Evolutionary conservation across 2,329 filamentous ascomycete genomes (phyloP).

Genomic region (Davidsoniella virescens): DNA sequence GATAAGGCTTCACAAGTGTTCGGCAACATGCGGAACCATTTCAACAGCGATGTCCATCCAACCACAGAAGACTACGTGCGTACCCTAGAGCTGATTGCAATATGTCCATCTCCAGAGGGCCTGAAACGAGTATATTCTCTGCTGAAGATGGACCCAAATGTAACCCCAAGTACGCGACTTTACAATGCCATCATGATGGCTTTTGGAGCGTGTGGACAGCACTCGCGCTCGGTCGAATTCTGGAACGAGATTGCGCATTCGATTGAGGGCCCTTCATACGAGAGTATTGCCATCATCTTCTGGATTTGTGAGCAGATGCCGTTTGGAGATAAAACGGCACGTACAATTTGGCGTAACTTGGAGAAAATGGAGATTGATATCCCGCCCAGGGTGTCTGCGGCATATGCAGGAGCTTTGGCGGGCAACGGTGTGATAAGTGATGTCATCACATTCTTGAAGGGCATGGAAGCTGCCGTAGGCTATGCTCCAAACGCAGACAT

Average conservation of each 20-base stretch:
- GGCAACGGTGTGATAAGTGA: slow-evolving; percentile 55
- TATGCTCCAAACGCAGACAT: slow-evolving; percentile 51
- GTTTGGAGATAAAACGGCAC: slow-evolving; percentile 41
- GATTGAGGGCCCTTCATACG: slow-evolving; percentile 71
- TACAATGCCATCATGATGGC: slow-evolving; percentile 80
- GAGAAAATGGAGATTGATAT: slow-evolving; percentile 63
- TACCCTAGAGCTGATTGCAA: slow-evolving; percentile 61
- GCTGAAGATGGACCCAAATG: slow-evolving; percentile 75
- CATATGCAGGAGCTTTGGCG: slow-evolving; percentile 62
- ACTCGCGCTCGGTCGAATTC: slow-evolving; percentile 53
- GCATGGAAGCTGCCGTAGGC: slow-evolving; percentile 50
- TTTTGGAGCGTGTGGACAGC: slow-evolving; percentile 53
- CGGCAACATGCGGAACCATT: slow-evolving; percentile 78
- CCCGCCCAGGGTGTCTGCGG: slow-evolving; percentile 54
- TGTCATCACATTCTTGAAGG: slow-evolving; percentile 47
- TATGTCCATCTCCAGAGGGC: slow-evolving; percentile 36
- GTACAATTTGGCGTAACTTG: slow-evolving; percentile 55
- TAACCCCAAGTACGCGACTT: slow-evolving; percentile 60
- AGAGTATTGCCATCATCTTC: slow-evolving; percentile 66
- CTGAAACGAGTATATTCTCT: slow-evolving; percentile 75
- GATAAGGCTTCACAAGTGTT: slow-evolving; percentile 83
- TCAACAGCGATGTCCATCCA: slow-evolving; percentile 46
- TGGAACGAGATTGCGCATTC: slow-evolving; percentile 75
- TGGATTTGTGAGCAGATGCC: slow-evolving; percentile 53
- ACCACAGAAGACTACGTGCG: slow-evolving; percentile 58